Evolutionary conservation across 2,329 filamentous ascomycete genomes (phyloP).

Genomic region (Exophiala sp.): DNA sequence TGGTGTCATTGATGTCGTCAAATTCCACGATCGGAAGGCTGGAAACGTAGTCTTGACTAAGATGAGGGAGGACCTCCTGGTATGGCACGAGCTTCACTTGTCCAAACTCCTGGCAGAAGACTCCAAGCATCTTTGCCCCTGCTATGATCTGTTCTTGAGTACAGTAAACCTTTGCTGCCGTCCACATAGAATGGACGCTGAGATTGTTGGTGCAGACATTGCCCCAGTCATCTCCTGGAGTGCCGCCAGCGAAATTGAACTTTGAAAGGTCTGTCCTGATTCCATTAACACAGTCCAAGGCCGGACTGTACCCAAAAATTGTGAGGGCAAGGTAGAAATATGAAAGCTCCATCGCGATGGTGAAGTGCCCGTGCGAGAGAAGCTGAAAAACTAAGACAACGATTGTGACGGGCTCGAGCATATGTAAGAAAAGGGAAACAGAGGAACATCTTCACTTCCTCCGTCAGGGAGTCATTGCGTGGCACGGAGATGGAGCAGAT

Average conservation of each 20-base stretch:
- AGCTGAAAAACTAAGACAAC: too few relatives aligned
- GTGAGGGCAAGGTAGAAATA: too few relatives aligned
- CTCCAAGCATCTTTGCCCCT: constrained; percentile 13
- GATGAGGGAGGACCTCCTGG: constrained; percentile 21
- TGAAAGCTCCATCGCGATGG: too few relatives aligned
- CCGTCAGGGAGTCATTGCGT: too few relatives aligned
- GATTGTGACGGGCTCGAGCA: too few relatives aligned
- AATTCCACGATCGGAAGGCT: constrained; percentile 35
- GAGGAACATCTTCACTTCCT: too few relatives aligned
- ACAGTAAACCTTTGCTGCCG: constrained; percentile 35
- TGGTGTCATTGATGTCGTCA: constrained; percentile 28
- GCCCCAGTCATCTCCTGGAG: constrained; percentile 9
- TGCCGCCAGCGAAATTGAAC: constrained; percentile 11
- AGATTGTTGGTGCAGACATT: constrained; percentile 33
- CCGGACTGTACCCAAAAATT: too few relatives aligned
- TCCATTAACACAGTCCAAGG: constrained; percentile 8
- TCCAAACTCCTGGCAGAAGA: constrained; percentile 27
- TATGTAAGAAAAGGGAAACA: too few relatives aligned
- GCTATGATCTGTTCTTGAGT: constrained; percentile 24
- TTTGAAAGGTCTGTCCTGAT: constrained; percentile 8
- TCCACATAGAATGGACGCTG: constrained; percentile 36
- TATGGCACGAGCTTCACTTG: constrained; percentile 30
- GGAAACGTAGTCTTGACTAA: constrained; percentile 35
- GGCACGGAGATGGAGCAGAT: too few relatives aligned
- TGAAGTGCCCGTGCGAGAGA: too few relatives aligned